These are phyloP conservation scores for Colletotrichum echinochloae DNA, from an alignment of 2,329 filamentous ascomycete species.

Conservation along the genomic window DNA sequence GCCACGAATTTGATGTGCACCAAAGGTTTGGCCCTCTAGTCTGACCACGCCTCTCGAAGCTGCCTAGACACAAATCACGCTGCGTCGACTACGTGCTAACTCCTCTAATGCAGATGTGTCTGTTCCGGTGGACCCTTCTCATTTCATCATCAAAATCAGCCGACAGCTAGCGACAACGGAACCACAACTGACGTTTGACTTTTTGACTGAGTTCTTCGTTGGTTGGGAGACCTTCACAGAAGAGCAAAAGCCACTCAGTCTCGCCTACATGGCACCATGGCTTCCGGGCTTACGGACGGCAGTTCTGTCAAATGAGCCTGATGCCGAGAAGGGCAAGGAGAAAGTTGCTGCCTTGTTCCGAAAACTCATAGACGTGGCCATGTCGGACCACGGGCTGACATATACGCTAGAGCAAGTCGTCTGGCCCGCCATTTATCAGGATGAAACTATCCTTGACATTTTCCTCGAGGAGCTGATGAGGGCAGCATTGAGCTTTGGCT, in stretches of 20 bases:
- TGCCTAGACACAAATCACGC: background rate
- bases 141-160: constrained; percentile 75
- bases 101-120: constrained; percentile 62
- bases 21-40: constrained; percentile 60
- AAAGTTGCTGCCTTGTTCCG: constrained; percentile 73
- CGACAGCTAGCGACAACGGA: constrained; percentile 72
- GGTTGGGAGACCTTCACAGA: constrained; percentile 78
- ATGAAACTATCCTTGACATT: constrained; percentile 74
- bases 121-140: constrained; percentile 71
- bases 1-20: constrained; percentile 71
- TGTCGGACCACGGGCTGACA: constrained; percentile 69
- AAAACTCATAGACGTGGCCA: constrained; percentile 74
- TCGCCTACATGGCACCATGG: constrained; percentile 79
- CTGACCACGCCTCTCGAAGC: background rate
- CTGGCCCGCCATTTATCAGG: constrained; percentile 73
- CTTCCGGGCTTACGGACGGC: constrained; percentile 70
- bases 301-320: constrained; percentile 68
- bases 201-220: constrained; percentile 79
- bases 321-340: constrained; percentile 75
- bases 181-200: constrained; percentile 75
- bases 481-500: constrained; percentile 67
- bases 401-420: constrained; percentile 73
- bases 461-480: constrained; percentile 76
- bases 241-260: constrained; percentile 73
- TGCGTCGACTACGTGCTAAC: constrained; percentile 22